A percentile compares a stretch with the other conserved stretches of the same genome.
Evolutionary conservation across 768 basidiomycete genomes (phyloP).

Genomic region (Hypsizygus marmoreus): DNA sequence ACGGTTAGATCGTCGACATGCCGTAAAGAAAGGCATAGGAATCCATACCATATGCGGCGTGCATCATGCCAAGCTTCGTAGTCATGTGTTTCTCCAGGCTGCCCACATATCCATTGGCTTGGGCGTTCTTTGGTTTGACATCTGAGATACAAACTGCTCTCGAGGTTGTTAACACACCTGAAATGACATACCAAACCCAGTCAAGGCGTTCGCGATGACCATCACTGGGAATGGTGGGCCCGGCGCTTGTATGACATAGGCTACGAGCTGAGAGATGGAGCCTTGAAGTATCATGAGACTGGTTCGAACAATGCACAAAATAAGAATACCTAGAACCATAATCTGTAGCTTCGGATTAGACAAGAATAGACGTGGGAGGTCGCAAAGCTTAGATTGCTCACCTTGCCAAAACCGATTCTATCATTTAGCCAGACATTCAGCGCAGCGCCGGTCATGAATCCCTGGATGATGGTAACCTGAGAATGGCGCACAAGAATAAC

Average conservation of each 20-base stretch:
- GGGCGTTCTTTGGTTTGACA: no score
- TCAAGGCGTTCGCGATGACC: constrained; percentile 43
- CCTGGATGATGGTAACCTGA: constrained; percentile 27
- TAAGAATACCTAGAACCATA: constrained; percentile 20
- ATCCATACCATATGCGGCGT: constrained; percentile 48
- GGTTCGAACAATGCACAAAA: background rate
- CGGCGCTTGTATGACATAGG: constrained; percentile 45
- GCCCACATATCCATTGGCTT: constrained; percentile 57
- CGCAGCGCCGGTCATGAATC: constrained; percentile 48
- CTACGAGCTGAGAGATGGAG: constrained; percentile 41
- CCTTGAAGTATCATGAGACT: constrained; percentile 29
- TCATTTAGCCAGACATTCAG: constrained; percentile 50
- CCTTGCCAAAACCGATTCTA: constrained; percentile 50
- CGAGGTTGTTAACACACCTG: constrained; percentile 29
- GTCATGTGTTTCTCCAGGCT: constrained; percentile 42
- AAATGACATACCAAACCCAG: constrained; percentile 52
- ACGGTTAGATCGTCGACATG: background rate
- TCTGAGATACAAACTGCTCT: no score
- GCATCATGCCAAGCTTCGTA: constrained; percentile 53
- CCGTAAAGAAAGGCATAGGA: background rate
- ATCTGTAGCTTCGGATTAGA: constrained; percentile 9
- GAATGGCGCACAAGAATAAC: no score
- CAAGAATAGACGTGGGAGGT: background rate
- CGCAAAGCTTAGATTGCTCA: constrained; percentile 12
- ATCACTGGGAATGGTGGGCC: constrained; percentile 57